Base-by-base conservation (phyloP, 2,329 filamentous ascomycete species). In the Basipetospora chlamydospora region DNA sequence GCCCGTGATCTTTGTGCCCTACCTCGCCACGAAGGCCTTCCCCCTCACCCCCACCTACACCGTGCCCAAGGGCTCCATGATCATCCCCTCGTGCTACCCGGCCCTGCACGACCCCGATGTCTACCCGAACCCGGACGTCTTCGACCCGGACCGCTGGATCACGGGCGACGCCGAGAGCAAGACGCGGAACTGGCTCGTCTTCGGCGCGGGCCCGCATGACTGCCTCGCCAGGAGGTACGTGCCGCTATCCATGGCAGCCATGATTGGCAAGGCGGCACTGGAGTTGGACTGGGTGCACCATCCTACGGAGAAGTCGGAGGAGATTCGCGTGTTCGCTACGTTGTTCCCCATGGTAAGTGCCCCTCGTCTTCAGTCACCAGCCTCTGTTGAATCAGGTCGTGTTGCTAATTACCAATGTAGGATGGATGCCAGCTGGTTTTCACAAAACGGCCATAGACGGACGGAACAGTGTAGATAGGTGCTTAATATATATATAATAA, bases 1-100 rank as follows among this genome's bases (percentile, higher is more conserved):
- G 1, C 66, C 66, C 0, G 67, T 70, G 28, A 70, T 70, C 37
- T 66, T 70, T 38, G 66, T 70, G 0, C 66, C 67, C 0, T 70
- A 70, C 28, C 52, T 63, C 1, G 60, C 63, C 0, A 66, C 56
- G 1, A 64, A 61, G 38, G 42, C 49, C 10, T 70, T 70, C 37
- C 61, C 64, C 0, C 49, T 69, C 21, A 66, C 64, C 0, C 51
- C 59, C 0, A 44, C 49, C 6, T 70, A 70, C 40, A 70, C 64
- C 0, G 61, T 64, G 0, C 62, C 63, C 1, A 66, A 64, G 41
- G 65, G 62, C 1, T 52, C 63, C 6, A 61, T 68, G 56, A 49
- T 69, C 6, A 50, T 69, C 12, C 66, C 65, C 0, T 67, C 65
- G 0, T 67, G 64, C 41, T 69, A 65, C 38, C 65, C 65, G 0